These are phyloP conservation scores for Metarhizium brunneum DNA, from an alignment of 2,329 filamentous ascomycete species.

Conservation along the genomic window DNA sequence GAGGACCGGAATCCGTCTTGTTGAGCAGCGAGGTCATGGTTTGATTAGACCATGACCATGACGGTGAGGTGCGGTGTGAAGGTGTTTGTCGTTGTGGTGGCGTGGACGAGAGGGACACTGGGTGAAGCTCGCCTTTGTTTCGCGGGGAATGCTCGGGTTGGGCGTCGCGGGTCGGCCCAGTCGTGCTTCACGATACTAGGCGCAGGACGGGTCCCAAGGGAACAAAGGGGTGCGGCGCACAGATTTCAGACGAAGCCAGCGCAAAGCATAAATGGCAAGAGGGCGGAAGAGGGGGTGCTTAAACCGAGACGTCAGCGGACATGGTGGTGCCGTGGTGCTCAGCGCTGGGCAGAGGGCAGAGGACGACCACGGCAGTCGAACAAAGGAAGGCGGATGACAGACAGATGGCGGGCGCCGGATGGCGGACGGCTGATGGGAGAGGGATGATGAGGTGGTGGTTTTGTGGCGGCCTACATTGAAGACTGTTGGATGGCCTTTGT, in stretches of 20 bases:
- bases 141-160: background rate
- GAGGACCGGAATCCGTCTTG: constrained; percentile 26
- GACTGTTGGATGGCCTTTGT: background rate
- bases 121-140: background rate
- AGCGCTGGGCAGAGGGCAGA: background rate
- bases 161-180: background rate
- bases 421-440: background rate
- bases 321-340: constrained; percentile 1
- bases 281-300: background rate
- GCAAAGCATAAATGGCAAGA: background rate
- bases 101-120: background rate
- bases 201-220: background rate
- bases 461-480: background rate
- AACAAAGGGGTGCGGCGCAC: background rate
- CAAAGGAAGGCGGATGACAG: background rate
- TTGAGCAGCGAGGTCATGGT: constrained; percentile 39
- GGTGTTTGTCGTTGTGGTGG: background rate
- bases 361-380: background rate
- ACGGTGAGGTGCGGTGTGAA: constrained; percentile 12
- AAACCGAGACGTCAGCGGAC: constrained; percentile 7
- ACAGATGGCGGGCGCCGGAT: background rate
- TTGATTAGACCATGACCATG: constrained; percentile 20
- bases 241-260: background rate
- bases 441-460: background rate
- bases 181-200: background rate